phyloP scores from a whole-genome alignment of 2,329 filamentous ascomycete species.

The Aspergillus piperis region DNA sequence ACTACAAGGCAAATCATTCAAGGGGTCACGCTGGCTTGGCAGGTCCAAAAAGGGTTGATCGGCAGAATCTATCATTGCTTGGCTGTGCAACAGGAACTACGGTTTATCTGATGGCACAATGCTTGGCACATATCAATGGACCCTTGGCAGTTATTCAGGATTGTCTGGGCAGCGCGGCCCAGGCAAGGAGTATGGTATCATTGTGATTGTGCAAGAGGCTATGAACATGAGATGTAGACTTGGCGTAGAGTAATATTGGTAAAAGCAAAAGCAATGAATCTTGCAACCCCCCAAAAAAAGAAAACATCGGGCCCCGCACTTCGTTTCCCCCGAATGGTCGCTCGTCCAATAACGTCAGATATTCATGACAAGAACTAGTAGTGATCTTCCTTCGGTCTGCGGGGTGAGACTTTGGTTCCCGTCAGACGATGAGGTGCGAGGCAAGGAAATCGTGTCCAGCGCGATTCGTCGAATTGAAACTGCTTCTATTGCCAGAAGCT shows the following conservation, averaged over 20 bases:
- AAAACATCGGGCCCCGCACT: constrained; percentile 6
- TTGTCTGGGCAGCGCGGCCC: neutral
- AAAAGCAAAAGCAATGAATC: neutral
- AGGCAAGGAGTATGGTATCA: constrained; percentile 12
- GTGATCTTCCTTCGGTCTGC: neutral
- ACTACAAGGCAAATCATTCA: too few species aligned
- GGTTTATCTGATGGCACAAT: constrained; percentile 17
- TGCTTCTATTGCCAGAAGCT: neutral
- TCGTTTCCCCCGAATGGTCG: neutral
- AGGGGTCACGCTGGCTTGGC: neutral
- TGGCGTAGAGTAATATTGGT: neutral
- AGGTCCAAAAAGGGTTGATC: neutral
- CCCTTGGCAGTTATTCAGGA: constrained; percentile 15
- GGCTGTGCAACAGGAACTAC: constrained; percentile 14
- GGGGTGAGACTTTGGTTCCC: neutral
- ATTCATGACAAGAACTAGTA: neutral
- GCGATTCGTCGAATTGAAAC: constrained; percentile 13
- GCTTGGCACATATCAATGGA: constrained; percentile 17
- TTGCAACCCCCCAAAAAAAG: neutral
- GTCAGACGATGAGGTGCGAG: constrained; percentile 2
- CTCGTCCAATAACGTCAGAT: constrained; percentile 6
- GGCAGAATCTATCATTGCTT: constrained; percentile 14
- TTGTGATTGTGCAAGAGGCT: neutral
- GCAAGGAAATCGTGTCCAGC: constrained; percentile 19
- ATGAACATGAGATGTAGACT: neutral